Percentiles rank a stretch among this genome's conserved stretches.
phyloP scores from a whole-genome alignment of 139 green algal genomes.

The Mychonastes homosphaera region DNA sequence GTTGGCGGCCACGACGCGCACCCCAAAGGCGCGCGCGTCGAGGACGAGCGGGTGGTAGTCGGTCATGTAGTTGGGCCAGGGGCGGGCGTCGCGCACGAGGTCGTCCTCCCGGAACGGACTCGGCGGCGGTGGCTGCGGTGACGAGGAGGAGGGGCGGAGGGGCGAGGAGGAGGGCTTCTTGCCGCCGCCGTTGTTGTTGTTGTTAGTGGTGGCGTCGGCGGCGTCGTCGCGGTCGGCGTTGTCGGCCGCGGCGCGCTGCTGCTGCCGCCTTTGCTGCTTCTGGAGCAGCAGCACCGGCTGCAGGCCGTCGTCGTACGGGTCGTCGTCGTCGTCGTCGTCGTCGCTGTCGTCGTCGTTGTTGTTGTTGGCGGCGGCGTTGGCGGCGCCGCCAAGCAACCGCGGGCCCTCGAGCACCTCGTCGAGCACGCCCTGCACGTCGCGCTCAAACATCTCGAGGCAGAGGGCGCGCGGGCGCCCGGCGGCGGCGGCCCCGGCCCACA shows the following conservation, averaged over 20 bases:
- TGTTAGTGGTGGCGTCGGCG: too few species aligned
- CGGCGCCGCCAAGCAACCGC: not conserved
- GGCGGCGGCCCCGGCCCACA: not conserved
- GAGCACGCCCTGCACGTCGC: constrained; percentile 35
- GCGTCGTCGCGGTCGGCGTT: too few species aligned
- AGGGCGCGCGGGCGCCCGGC: constrained; percentile 8
- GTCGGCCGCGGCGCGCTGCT: too few species aligned
- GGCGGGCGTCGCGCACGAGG: constrained; percentile 28
- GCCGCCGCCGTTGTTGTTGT: too few species aligned
- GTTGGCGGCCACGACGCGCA: constrained; percentile 35
- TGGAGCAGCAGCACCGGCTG: not conserved
- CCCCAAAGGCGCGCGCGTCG: not conserved
- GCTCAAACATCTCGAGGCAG: constrained; percentile 46
- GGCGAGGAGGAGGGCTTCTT: too few species aligned
- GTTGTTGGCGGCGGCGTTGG: too few species aligned
- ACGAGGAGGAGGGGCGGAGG: too few species aligned
- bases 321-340: too few species aligned
- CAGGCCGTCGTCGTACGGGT: not conserved
- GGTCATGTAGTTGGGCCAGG: constrained; percentile 36
- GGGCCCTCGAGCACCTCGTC: constrained; percentile 30
- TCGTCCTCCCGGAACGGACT: constrained; percentile 14
- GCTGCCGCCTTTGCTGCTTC: too few species aligned
- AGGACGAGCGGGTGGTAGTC: constrained; percentile 39
- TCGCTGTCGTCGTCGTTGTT: too few species aligned
- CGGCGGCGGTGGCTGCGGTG: too few species aligned